Conservation (phyloP, 345 rosid genomes). For the Cardiospermum halicacabum region DNA sequence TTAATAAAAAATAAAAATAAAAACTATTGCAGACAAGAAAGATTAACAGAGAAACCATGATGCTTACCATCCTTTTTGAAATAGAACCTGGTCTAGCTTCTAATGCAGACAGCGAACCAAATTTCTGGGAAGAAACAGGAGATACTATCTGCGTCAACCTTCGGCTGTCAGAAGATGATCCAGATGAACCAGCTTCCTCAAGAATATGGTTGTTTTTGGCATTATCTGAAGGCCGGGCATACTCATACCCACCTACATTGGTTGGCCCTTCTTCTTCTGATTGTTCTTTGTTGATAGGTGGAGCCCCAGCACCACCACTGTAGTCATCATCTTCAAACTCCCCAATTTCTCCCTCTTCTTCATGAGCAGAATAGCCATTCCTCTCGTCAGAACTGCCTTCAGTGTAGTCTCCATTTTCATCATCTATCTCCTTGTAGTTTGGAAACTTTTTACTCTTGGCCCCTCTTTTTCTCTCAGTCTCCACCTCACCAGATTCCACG, state of each 20-base stretch:
- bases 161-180: conserved; percentile 77
- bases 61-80: conserved; percentile 71
- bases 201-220: conserved; percentile 40
- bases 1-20: conserved; percentile 21
- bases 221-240: conserved; percentile 48
- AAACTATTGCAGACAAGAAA: conserved; percentile 3
- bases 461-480: conserved; percentile 82
- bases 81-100: conserved; percentile 86
- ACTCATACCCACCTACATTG: conserved; percentile 46
- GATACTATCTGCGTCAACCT: conserved; percentile 63
- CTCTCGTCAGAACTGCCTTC: conserved; percentile 92
- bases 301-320: conserved; percentile 56
- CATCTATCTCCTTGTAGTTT: conserved; percentile 94
- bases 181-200: conserved; percentile 81
- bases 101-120: conserved; percentile 93
- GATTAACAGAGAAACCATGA: conserved; percentile 15
- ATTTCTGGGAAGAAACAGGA: conserved; percentile 89
- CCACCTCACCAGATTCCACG: conserved; percentile 49
- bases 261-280: conserved; percentile 74
- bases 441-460: conserved; percentile 78
- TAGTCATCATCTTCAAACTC: conserved; percentile 85
- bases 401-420: conserved; percentile 76
- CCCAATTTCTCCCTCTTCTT: conserved; percentile 84
- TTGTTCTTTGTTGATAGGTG: conserved; percentile 52
- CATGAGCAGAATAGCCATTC: conserved; percentile 66